phyloP scores from a whole-genome alignment of 306 rosid species.

The Cicer cuneatum region DNA sequence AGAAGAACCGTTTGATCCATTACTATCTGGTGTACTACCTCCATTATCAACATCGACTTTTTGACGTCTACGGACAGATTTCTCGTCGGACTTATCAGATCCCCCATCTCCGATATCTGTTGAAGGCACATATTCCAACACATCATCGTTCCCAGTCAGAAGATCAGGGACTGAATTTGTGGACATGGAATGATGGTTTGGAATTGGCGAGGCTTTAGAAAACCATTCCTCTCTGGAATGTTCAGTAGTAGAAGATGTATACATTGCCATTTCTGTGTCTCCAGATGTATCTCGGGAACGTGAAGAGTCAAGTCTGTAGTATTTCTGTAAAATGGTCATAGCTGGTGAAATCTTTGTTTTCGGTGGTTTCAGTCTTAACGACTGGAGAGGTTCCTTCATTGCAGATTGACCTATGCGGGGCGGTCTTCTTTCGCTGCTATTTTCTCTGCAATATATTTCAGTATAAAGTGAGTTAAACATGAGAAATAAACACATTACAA shows the following conservation, averaged over 20 bases:
- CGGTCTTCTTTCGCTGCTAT: constrained; percentile 43
- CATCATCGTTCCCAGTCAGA: constrained; percentile 56
- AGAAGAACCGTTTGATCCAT: constrained; percentile 58
- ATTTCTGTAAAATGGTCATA: constrained; percentile 72
- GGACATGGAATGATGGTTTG: constrained; percentile 51
- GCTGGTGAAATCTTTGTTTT: constrained; percentile 57
- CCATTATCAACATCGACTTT: constrained; percentile 66
- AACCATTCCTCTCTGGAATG: constrained; percentile 53
- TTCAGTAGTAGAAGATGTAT: constrained; percentile 55
- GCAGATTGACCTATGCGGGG: constrained; percentile 54
- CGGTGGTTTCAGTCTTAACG: constrained; percentile 60
- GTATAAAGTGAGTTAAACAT: constrained; percentile 35
- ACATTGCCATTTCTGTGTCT: constrained; percentile 70
- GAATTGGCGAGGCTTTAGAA: constrained; percentile 53
- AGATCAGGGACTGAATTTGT: constrained; percentile 54
- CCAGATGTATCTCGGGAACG: constrained; percentile 40
- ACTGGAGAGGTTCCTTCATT: constrained; percentile 53
- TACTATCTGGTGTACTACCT: constrained; percentile 57
- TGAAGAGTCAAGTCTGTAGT: constrained; percentile 64
- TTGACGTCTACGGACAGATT: constrained; percentile 80
- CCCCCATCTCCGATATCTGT: constrained; percentile 60
- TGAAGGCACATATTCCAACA: constrained; percentile 44
- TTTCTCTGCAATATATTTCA: constrained; percentile 53
- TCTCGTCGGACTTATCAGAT: constrained; percentile 70
- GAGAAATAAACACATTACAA: neutral